Conservation (phyloP, 306 rosid genomes). For the Begonia peltatifolia region DNA sequence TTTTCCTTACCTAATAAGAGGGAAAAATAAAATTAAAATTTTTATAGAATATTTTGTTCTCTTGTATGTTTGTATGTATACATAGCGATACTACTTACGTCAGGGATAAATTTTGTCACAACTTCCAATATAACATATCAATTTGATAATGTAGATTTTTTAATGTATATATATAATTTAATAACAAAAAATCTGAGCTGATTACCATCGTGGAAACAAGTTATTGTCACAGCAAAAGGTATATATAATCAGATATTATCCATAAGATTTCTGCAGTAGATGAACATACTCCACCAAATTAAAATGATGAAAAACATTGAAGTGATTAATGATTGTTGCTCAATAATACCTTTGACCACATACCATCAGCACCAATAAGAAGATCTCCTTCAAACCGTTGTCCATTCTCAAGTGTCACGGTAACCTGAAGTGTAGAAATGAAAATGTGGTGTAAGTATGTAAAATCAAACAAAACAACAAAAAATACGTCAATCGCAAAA, state of each 20-base stretch:
- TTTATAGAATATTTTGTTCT: too few relatives aligned
- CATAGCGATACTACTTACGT: too few relatives aligned
- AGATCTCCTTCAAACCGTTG: slow-evolving; percentile 75
- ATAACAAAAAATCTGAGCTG: too few relatives aligned
- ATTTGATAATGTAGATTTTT: too few relatives aligned
- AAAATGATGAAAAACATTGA: background rate
- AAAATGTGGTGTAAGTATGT: background rate
- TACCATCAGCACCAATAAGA: slow-evolving; percentile 96
- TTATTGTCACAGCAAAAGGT: too few relatives aligned
- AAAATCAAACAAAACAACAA: too few relatives aligned
- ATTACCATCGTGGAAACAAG: too few relatives aligned
- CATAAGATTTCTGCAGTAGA: background rate
- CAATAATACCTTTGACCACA: slow-evolving; percentile 76
- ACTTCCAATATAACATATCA: too few relatives aligned
- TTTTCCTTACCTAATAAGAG: slow-evolving; percentile 55
- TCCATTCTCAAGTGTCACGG: slow-evolving; percentile 67
- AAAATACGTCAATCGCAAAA: background rate
- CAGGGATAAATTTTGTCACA: too few relatives aligned
- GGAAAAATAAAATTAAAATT: background rate
- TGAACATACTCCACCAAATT: background rate
- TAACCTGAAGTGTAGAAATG: slow-evolving; percentile 38
- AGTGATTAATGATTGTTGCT: background rate
- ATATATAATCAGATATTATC: too few relatives aligned
- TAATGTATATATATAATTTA: too few relatives aligned
- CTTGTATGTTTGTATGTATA: too few relatives aligned